These are phyloP conservation scores for Geranium brycei DNA, from an alignment of 345 rosid species.

Conservation along the genomic window DNA sequence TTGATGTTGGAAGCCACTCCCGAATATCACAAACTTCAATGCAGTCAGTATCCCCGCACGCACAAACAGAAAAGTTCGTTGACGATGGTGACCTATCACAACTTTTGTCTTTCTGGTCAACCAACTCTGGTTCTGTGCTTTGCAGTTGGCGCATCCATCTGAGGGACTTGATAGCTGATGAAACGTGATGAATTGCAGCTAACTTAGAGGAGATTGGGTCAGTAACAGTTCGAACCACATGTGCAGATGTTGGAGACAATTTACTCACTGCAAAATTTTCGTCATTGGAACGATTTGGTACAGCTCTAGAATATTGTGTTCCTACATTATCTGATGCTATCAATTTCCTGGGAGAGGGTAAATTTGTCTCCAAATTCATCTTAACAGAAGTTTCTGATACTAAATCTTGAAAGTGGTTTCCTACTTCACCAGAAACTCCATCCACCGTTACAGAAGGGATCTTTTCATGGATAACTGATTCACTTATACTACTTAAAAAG, in stretches of 20 bases:
- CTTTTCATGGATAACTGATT: constrained; percentile 26
- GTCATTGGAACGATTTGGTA: constrained; percentile 16
- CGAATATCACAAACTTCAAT: constrained; percentile 92
- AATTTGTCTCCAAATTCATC: constrained; percentile 29
- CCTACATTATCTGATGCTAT: constrained; percentile 16
- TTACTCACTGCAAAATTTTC: constrained; percentile 26
- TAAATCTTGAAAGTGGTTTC: constrained; percentile 13
- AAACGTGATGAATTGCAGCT: constrained; percentile 84
- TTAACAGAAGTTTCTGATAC: constrained; percentile 23
- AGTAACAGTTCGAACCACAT: constrained; percentile 37
- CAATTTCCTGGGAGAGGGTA: constrained; percentile 18
- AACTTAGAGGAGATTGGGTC: constrained; percentile 67
- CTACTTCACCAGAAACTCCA: constrained; percentile 19
- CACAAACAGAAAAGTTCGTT: constrained; percentile 48
- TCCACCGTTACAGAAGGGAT: constrained; percentile 18
- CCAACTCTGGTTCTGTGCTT: constrained; percentile 30
- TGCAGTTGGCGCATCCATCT: constrained; percentile 85
- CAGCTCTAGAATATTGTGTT: constrained; percentile 14
- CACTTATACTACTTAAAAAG: constrained; percentile 22
- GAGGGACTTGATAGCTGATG: constrained; percentile 91
- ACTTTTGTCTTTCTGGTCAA: constrained; percentile 16
- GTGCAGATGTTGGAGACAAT: constrained; percentile 23
- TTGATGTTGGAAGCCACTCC: constrained; percentile 87
- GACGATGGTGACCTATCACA: constrained; percentile 27
- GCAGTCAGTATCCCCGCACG: constrained; percentile 94